Conservation (phyloP, 2,329 filamentous ascomycete genomes). For the Pyrenochaeta sp. region DNA sequence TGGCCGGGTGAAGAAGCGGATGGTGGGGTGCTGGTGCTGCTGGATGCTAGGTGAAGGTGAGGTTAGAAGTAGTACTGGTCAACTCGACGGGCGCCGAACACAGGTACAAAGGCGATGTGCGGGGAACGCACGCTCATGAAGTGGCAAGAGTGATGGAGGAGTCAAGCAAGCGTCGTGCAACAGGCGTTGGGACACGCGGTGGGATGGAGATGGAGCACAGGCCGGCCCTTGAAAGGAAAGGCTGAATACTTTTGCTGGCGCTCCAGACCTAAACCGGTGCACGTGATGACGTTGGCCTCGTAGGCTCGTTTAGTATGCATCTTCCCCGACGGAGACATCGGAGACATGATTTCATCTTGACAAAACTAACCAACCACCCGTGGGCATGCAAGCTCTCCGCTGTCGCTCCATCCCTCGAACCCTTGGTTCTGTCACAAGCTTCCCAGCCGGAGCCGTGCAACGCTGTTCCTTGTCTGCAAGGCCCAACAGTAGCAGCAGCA, state of each 20-base stretch:
- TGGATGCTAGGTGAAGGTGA: conserved; percentile 17
- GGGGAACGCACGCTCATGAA: conserved; percentile 18
- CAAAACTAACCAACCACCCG: conserved; percentile 4
- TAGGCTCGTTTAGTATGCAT: not conserved
- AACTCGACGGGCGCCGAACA: conserved; percentile 1
- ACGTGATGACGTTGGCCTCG: conserved; percentile 12
- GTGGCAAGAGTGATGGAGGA: conserved; percentile 23
- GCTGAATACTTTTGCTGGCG: conserved; percentile 17
- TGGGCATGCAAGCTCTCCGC: conserved; percentile 7
- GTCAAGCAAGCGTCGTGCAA: conserved; percentile 22
- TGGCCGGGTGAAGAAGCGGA: conserved; percentile 17
- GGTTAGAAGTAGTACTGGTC: not conserved
- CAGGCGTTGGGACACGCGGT: conserved; percentile 26
- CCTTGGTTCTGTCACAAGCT: conserved; percentile 12
- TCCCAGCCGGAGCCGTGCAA: conserved; percentile 11
- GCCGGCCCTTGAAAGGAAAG: conserved; percentile 14
- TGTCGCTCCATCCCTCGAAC: conserved; percentile 5
- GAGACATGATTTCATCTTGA: conserved; percentile 20
- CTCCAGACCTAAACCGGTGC: not conserved
- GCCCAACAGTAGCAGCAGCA: conserved; percentile 1
- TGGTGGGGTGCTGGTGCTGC: conserved; percentile 21
- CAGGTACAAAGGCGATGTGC: conserved; percentile 15
- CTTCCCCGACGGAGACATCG: not conserved
- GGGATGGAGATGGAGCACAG: conserved; percentile 17
- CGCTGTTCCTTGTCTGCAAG: conserved; percentile 11